Evolutionary conservation across 169 alveolate genomes (phyloP).

Genomic region (Eimeria falciformis): DNA sequence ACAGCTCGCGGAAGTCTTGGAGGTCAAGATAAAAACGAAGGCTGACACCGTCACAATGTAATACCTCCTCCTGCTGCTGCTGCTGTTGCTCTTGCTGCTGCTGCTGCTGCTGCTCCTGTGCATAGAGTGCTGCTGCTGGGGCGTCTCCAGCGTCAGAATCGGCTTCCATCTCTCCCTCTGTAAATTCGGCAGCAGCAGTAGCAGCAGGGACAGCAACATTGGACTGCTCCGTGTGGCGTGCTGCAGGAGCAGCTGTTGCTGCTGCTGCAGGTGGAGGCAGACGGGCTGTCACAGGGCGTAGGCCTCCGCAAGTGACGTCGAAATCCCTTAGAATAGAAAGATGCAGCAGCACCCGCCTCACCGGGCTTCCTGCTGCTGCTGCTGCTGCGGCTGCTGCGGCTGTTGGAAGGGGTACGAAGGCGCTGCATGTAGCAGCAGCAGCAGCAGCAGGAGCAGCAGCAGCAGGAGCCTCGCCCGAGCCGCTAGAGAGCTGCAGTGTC

Average conservation of each 20-base stretch:
- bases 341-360: slow-evolving; percentile 50
- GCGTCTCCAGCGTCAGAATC: not conserved
- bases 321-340: slow-evolving; percentile 10
- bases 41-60: slow-evolving; percentile 6
- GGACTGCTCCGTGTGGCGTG: not conserved
- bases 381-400: slow-evolving; percentile 70
- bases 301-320: slow-evolving; percentile 64
- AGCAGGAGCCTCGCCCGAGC: slow-evolving; percentile 29
- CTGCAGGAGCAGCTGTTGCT: slow-evolving; percentile 34
- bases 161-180: not conserved
- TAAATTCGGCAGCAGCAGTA: no score
- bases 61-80: slow-evolving; percentile 52
- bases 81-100: slow-evolving; percentile 29
- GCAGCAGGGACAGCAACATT: not conserved
- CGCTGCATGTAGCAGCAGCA: slow-evolving; percentile 3
- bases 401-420: slow-evolving; percentile 37
- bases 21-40: slow-evolving; percentile 24
- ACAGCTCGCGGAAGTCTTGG: not conserved
- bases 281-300: not conserved
- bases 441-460: slow-evolving; percentile 32
- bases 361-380: slow-evolving; percentile 57
- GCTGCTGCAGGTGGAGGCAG: slow-evolving; percentile 2
- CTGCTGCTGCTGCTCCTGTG: slow-evolving; percentile 1
- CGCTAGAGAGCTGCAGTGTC: slow-evolving; percentile 23
- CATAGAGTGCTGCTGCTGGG: not conserved